Base-by-base conservation (phyloP, 2,329 filamentous ascomycete genomes). In the Ascochyta viciae-villosae region DNA sequence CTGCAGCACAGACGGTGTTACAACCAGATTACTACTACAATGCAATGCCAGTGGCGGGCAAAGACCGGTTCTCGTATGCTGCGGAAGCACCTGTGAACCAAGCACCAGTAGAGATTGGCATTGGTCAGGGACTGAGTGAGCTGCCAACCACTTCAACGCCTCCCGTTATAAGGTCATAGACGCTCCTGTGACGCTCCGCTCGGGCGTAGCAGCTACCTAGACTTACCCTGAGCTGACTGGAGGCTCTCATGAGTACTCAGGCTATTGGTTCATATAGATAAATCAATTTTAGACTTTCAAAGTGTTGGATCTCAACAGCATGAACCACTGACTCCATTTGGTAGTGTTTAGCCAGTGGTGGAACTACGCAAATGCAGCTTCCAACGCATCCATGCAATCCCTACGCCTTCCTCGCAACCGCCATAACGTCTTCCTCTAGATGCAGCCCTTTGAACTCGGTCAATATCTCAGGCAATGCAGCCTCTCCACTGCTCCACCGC, bases 381-480 rank as follows among this genome's bases (percentile, higher is more conserved):
- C 33, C 33, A 35, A 9, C 8, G n/a, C 8, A 3, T 9, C 6
- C n/a, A 35, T 35, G 6, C 6, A 35, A 16, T 8, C 33, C 4
- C n/a, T 35, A 35, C 6, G 8, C 35, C 16, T 15, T 29, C 38
- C 63, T 61, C 15, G 68, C 71, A 50, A 69, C 56, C 2, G 47
- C 58, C 70, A 74, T 65, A 6, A 74, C 57, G 56, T 84, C 81
- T 50, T 66, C 57, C 35, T 83, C 79, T 42, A 84, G 70, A 74
- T 83, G 75, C 57, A 84, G 60, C 33, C 67, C 68, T 54, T 72
- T 64, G 62, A 83, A 79, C 4, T 68, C 64, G 23, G 74, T 73
- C 71, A 81, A 77, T 0, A 75, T 60, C 16, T 68, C 65, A 3
- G 74, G 76, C 45, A 80, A 54, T 9, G 61, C 58, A 1, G 63